These are phyloP conservation scores for Sisymbrium altissimum DNA, from an alignment of 345 rosid species.

Conservation along the genomic window DNA sequence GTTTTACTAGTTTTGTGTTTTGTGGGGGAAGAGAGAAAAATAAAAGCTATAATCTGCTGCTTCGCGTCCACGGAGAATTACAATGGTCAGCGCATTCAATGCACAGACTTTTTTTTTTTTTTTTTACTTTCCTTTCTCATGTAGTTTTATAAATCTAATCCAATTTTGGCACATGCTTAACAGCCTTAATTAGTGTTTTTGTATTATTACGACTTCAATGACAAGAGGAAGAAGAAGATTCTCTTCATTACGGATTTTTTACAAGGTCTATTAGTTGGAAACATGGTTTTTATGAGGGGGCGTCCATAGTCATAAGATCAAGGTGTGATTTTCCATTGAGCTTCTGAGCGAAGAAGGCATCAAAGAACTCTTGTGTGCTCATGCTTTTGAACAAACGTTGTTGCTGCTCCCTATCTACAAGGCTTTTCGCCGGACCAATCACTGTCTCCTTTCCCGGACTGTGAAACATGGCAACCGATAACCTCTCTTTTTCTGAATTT, in stretches of 20 bases:
- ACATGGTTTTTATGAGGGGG: neutral
- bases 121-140: neutral
- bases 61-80: neutral
- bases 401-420: conserved; percentile 27
- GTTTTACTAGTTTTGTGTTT: conserved; percentile 24
- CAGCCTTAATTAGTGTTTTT: neutral
- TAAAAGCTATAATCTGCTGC: conserved; percentile 7
- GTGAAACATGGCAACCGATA: conserved; percentile 46
- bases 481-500: conserved; percentile 39
- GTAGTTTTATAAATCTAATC: no score
- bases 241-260: neutral
- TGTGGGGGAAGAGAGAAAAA: neutral
- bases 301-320: conserved; percentile 23
- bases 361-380: conserved; percentile 37
- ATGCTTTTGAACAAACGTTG: conserved; percentile 35
- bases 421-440: conserved; percentile 47
- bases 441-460: conserved; percentile 28
- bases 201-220: neutral
- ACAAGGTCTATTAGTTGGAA: neutral
- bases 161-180: neutral
- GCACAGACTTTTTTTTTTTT: neutral
- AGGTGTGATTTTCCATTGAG: conserved; percentile 42
- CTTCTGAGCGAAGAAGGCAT: conserved; percentile 39
- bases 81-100: neutral
- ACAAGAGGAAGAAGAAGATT: neutral